Evolutionary conservation across 2,329 filamentous ascomycete species (phyloP).

Genomic region (Pyricularia sp.): DNA sequence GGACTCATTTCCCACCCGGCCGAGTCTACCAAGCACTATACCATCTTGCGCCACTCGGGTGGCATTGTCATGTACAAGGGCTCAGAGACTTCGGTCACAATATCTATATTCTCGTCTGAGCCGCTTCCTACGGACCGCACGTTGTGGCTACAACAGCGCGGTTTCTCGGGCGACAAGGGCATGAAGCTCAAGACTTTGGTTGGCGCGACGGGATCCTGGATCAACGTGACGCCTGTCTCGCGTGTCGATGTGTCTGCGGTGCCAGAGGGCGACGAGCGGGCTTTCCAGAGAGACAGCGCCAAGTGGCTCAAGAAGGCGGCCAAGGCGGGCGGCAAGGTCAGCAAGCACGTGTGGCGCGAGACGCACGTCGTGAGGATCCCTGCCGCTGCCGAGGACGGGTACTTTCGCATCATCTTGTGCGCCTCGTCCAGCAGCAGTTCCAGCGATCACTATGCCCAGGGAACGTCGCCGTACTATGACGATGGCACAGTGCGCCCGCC

Average conservation of each 20-base stretch:
- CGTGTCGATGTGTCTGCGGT: constrained; percentile 38
- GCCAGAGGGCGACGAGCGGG: constrained; percentile 48
- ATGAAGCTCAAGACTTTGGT: constrained; percentile 57
- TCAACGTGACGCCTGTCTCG: constrained; percentile 55
- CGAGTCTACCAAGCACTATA: constrained; percentile 57
- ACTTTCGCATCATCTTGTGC: constrained; percentile 59
- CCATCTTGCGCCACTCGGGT: constrained; percentile 56
- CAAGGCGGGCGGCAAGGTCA: constrained; percentile 29
- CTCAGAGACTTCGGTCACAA: constrained; percentile 49
- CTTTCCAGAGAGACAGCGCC: constrained; percentile 57
- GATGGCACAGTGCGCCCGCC: constrained; percentile 8
- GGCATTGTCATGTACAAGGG: constrained; percentile 59
- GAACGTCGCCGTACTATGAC: background rate
- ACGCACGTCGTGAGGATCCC: constrained; percentile 58
- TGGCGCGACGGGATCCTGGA: constrained; percentile 49
- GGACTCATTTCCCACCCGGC: constrained; percentile 54
- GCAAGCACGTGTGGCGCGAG: constrained; percentile 45
- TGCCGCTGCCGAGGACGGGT: constrained; percentile 53
- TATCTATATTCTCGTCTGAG: constrained; percentile 54
- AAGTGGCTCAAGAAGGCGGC: constrained; percentile 51
- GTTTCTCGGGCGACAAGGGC: constrained; percentile 58
- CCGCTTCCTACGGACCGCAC: constrained; percentile 47
- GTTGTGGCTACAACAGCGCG: constrained; percentile 60
- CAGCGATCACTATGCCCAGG: constrained; percentile 6
- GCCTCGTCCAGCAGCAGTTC: constrained; percentile 13